These are phyloP conservation scores for Starmerella stellata DNA, from an alignment of 805 yeast species.

Conservation along the genomic window DNA sequence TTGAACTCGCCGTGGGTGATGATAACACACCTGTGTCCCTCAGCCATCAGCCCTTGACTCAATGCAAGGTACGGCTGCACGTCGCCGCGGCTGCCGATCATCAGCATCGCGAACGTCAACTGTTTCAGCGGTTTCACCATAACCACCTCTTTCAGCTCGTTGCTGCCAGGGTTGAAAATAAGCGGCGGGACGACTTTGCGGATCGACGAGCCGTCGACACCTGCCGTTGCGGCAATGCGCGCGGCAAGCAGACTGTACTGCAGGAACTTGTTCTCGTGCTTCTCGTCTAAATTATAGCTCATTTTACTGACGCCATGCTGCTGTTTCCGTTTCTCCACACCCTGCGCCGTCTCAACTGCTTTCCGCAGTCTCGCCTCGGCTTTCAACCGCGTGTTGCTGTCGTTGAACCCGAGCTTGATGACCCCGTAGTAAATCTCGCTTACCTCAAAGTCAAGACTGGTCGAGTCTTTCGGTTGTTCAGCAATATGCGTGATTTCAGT, in stretches of 20 bases:
- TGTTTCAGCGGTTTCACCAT: slow-evolving; percentile 36
- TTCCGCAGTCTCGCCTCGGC: slow-evolving; percentile 22
- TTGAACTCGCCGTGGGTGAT: slow-evolving; percentile 74
- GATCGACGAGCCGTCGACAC: slow-evolving; percentile 5
- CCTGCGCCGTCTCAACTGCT: slow-evolving; percentile 22
- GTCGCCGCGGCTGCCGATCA: slow-evolving; percentile 92
- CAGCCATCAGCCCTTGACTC: slow-evolving; percentile 56
- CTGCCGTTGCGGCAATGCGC: slow-evolving; percentile 15
- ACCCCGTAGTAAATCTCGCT: slow-evolving; percentile 10
- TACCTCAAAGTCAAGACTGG: slow-evolving; percentile 8
- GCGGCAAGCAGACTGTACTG: slow-evolving; percentile 14
- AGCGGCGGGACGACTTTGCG: slow-evolving; percentile 16
- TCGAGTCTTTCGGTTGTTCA: neutral
- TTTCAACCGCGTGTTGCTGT: slow-evolving; percentile 1
- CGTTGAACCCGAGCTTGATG: slow-evolving; percentile 4
- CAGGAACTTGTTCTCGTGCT: slow-evolving; percentile 5
- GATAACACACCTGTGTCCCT: slow-evolving; percentile 71
- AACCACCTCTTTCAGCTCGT: slow-evolving; percentile 12
- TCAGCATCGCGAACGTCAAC: slow-evolving; percentile 47
- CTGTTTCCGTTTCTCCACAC: neutral
- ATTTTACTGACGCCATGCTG: too few relatives aligned
- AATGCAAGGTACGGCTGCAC: slow-evolving; percentile 90
- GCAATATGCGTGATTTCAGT: slow-evolving; percentile 30
- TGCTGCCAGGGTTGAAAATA: slow-evolving; percentile 14
- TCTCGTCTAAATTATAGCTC: too few relatives aligned